These are phyloP conservation scores for Jacaranda copaia DNA, from an alignment of 257 asterid genomes.

Conservation along the genomic window DNA sequence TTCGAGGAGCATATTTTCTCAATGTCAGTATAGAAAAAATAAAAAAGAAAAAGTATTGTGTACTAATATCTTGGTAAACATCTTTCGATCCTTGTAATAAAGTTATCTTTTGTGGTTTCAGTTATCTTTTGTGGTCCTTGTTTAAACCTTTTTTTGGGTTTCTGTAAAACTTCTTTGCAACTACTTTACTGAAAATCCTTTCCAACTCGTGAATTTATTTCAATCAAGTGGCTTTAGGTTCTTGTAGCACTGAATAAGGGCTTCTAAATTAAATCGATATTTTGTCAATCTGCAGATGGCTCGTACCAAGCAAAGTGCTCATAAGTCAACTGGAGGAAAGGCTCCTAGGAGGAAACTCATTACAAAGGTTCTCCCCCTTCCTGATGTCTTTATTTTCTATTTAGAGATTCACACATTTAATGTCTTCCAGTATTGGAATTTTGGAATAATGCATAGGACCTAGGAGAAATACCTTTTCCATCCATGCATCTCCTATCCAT, in stretches of 20 bases:
- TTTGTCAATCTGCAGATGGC: slow-evolving; percentile 41
- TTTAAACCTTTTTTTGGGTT: neutral
- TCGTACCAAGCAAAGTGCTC: slow-evolving; percentile 43
- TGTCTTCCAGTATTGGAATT: neutral
- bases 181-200: neutral
- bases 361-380: slow-evolving; percentile 19
- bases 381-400: slow-evolving; percentile 23
- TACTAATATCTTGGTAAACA: neutral
- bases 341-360: slow-evolving; percentile 49
- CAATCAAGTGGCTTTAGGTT: neutral
- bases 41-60: neutral
- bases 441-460: neutral
- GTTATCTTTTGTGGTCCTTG: neutral
- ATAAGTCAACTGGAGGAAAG: slow-evolving; percentile 56
- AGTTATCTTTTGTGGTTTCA: neutral
- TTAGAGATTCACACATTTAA: neutral
- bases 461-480: neutral
- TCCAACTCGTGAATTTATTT: slow-evolving; percentile 12
- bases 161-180: slow-evolving; percentile 5
- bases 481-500: neutral
- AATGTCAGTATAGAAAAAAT: neutral
- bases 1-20: neutral
- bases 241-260: neutral
- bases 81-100: neutral
- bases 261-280: slow-evolving; percentile 15